A percentile compares a stretch with the other conserved stretches of the same genome.
Evolutionary conservation across 2,329 filamentous ascomycete genomes (phyloP).

Genomic region (Elsinoe fawcettii): DNA sequence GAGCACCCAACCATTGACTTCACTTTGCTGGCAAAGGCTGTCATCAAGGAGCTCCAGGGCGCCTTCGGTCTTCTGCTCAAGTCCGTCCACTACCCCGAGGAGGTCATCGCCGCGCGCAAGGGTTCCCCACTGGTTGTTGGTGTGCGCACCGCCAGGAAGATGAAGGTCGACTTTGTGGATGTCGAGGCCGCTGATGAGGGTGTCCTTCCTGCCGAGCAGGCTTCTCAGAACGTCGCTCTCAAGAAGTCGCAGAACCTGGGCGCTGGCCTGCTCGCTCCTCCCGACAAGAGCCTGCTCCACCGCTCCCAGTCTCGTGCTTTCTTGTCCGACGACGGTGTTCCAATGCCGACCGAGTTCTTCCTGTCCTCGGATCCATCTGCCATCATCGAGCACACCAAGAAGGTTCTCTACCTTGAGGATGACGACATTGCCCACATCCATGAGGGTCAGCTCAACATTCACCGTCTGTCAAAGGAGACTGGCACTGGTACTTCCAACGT

Average conservation of each 20-base stretch:
- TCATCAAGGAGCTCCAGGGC: constrained; percentile 96
- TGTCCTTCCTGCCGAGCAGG: constrained; percentile 79
- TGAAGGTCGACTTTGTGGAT: constrained; percentile 99
- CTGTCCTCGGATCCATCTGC: constrained; percentile 96
- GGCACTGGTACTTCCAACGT: constrained; percentile 95
- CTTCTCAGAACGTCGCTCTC: constrained; percentile 90
- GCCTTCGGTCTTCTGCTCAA: constrained; percentile 96
- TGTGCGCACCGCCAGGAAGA: constrained; percentile 93
- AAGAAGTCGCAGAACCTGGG: constrained; percentile 56
- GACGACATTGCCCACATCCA: constrained; percentile 99
- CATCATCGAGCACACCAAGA: constrained; percentile 99
- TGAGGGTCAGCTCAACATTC: constrained; percentile 97
- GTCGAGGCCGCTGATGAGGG: constrained; percentile 92
- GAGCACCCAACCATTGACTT: constrained; percentile 91
- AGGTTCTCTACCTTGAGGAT: constrained; percentile 98
- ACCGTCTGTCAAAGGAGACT: constrained; percentile 94
- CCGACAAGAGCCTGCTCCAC: constrained; percentile 97
- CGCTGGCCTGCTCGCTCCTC: constrained; percentile 63
- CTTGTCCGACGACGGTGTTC: constrained; percentile 95
- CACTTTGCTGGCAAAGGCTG: constrained; percentile 90
- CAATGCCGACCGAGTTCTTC: constrained; percentile 98
- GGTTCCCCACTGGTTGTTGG: constrained; percentile 95
- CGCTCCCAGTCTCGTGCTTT: constrained; percentile 97
- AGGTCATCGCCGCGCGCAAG: constrained; percentile 96
- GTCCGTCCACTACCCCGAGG: constrained; percentile 96